These are phyloP conservation scores for Leishmania gerbilli DNA, from an alignment of 208 protist species.

Conservation along the genomic window DNA sequence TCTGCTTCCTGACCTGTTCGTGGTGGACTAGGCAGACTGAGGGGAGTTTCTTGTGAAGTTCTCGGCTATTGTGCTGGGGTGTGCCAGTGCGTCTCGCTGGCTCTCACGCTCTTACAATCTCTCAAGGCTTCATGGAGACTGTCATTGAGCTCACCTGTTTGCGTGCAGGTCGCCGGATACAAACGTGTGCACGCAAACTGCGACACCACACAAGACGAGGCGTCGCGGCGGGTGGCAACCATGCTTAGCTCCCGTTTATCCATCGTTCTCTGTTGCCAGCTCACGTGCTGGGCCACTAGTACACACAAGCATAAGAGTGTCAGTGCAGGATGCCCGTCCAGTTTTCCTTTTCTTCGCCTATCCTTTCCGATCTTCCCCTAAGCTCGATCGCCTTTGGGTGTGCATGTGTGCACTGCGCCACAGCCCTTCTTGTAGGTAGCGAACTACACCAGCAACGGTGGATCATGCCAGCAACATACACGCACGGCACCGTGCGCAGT, in stretches of 20 bases:
- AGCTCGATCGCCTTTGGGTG: not conserved
- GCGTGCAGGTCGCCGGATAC: not conserved
- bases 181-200: not conserved
- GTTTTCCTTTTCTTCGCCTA: not conserved
- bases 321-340: not conserved
- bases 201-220: not conserved
- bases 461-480: not conserved
- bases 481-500: not conserved
- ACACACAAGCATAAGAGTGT: not conserved
- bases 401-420: not conserved
- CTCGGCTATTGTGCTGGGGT: not conserved
- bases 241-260: too few species aligned
- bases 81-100: not conserved
- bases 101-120: not conserved
- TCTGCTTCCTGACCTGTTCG: not conserved
- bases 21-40: not conserved
- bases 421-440: not conserved
- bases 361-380: not conserved
- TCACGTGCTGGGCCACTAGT: not conserved
- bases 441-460: not conserved
- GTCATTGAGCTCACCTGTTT: not conserved
- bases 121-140: not conserved
- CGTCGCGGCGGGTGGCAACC: not conserved
- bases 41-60: not conserved
- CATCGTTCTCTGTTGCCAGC: not conserved